A percentile compares a stretch with the other conserved stretches of the same genome.
Evolutionary conservation across 306 rosid species (phyloP).

Genomic region (Rosa lucieae): DNA sequence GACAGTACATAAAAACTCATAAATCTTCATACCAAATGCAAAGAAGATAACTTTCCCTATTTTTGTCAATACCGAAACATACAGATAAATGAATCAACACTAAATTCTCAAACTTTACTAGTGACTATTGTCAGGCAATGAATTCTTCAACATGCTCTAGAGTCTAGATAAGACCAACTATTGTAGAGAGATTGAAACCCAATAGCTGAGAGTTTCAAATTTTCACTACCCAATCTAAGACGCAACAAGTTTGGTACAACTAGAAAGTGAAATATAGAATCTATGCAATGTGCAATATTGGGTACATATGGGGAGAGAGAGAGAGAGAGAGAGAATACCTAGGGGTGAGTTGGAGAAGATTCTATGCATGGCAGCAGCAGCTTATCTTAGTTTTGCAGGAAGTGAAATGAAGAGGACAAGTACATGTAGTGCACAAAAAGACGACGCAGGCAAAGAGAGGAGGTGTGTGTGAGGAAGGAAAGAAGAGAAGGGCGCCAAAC

Average conservation of each 20-base stretch:
- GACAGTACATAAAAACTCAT: background rate
- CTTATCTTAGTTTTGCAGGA: background rate
- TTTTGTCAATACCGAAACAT: background rate
- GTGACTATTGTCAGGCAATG: background rate
- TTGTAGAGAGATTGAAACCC: background rate
- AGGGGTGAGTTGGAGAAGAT: constrained; percentile 9
- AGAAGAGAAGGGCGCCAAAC: constrained; percentile 12
- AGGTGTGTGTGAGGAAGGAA: background rate
- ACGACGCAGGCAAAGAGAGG: background rate
- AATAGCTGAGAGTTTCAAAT: background rate
- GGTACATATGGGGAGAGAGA: background rate
- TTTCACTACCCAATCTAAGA: background rate
- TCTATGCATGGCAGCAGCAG: constrained; percentile 21
- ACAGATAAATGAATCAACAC: background rate
- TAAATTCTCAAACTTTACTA: background rate
- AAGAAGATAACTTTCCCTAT: constrained; percentile 10
- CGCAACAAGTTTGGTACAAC: background rate
- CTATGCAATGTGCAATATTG: background rate
- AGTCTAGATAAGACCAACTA: background rate
- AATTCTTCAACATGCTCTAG: background rate
- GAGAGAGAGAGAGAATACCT: constrained; percentile 1
- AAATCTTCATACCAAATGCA: background rate
- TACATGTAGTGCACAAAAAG: background rate
- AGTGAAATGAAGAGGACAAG: background rate
- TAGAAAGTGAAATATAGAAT: background rate